These are phyloP conservation scores for Podosphaera xanthii DNA, from an alignment of 2,329 filamentous ascomycete genomes.

Conservation along the genomic window DNA sequence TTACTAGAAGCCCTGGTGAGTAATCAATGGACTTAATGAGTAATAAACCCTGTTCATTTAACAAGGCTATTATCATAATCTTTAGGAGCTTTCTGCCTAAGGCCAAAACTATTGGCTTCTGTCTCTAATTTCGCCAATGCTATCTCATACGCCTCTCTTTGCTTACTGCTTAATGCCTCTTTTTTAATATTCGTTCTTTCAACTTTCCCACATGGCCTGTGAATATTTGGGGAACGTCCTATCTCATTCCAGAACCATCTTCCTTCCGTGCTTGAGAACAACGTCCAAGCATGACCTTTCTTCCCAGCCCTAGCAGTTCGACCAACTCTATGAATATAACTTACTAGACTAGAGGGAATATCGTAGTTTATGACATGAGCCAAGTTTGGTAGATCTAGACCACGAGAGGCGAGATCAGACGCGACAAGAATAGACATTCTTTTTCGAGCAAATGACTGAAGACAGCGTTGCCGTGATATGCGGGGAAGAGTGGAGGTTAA, in stretches of 20 bases:
- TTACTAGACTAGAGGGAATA: conserved; percentile 55
- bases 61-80: background rate
- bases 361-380: conserved; percentile 89
- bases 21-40: no score
- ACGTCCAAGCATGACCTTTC: conserved; percentile 59
- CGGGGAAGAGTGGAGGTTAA: conserved; percentile 62
- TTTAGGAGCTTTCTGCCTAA: background rate
- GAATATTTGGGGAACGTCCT: conserved; percentile 30
- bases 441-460: conserved; percentile 39
- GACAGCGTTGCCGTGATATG: conserved; percentile 40
- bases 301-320: conserved; percentile 69
- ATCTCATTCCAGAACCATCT: conserved; percentile 78
- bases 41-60: background rate
- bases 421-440: conserved; percentile 58
- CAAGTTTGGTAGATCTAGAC: conserved; percentile 60
- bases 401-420: conserved; percentile 80
- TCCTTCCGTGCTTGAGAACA: conserved; percentile 60
- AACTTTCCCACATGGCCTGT: conserved; percentile 21
- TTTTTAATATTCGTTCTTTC: conserved; percentile 21
- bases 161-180: conserved; percentile 19
- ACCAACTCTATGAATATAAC: conserved; percentile 80
- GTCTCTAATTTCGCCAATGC: conserved; percentile 24
- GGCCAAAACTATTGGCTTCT: conserved; percentile 4
- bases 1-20: no score
- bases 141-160: conserved; percentile 21